Evolutionary conservation across 768 basidiomycete species (phyloP).

Genomic region (Mycena amicta): DNA sequence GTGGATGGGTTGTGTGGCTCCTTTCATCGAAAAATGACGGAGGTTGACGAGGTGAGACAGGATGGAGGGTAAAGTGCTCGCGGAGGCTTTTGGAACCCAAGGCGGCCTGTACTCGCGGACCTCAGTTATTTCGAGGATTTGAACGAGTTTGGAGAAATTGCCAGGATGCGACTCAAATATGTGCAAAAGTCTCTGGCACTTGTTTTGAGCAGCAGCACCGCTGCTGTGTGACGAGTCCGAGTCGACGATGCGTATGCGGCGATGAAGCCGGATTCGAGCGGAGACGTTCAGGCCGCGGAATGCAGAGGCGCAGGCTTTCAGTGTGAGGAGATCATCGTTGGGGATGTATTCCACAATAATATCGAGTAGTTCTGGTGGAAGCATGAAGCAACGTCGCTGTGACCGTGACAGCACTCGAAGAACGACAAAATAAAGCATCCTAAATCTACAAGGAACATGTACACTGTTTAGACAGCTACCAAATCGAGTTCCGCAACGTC

Average conservation of each 20-base stretch:
- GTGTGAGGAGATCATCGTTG: background rate
- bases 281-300: background rate
- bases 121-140: background rate
- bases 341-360: background rate
- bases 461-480: no score
- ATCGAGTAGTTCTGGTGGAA: background rate
- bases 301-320: background rate
- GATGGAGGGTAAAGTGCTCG: background rate
- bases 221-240: background rate
- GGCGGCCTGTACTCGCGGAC: background rate
- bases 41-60: background rate
- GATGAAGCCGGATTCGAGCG: background rate
- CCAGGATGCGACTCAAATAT: background rate
- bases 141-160: background rate
- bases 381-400: background rate
- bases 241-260: background rate
- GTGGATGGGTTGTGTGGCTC: background rate
- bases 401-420: background rate
- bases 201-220: background rate
- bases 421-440: no score
- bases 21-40: background rate
- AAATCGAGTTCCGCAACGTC: conserved; percentile 44
- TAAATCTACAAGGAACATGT: no score
- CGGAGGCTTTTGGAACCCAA: background rate
- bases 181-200: background rate